These are phyloP conservation scores for Plantago coronopus DNA, from an alignment of 305 asterid genomes.

Conservation along the genomic window DNA sequence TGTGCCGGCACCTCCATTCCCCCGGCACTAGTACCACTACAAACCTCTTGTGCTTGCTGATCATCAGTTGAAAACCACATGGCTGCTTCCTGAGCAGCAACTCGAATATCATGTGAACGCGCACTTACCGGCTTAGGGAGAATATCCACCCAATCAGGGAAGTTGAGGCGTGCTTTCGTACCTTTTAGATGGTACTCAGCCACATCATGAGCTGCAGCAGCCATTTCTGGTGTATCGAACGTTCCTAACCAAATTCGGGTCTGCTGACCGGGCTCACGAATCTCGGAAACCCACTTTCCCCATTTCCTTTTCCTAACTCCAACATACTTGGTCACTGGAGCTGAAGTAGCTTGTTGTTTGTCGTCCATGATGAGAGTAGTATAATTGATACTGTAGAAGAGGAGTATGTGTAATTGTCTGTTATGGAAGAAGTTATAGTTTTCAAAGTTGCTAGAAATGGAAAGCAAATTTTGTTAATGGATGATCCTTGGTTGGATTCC, in stretches of 20 bases:
- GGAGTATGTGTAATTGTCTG: too few species aligned
- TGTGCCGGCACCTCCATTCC: constrained; percentile 6
- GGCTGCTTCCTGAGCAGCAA: constrained; percentile 65
- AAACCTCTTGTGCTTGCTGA: background rate
- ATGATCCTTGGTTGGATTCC: too few species aligned
- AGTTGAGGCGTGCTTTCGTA: constrained; percentile 40
- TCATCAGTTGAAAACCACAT: constrained; percentile 17
- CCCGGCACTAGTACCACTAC: background rate
- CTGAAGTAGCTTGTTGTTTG: too few species aligned
- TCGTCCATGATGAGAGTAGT: too few species aligned
- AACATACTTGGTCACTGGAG: constrained; percentile 23
- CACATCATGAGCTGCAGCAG: constrained; percentile 62
- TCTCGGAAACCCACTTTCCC: constrained; percentile 77
- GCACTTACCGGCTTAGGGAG: constrained; percentile 50
- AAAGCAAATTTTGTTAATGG: too few species aligned
- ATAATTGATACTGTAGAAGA: too few species aligned
- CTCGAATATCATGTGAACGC: constrained; percentile 43
- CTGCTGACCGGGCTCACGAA: constrained; percentile 58
- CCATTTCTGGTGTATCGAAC: constrained; percentile 64
- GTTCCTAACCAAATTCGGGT: constrained; percentile 67
- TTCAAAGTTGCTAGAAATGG: too few species aligned
- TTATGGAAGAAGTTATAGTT: too few species aligned
- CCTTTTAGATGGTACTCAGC: constrained; percentile 62
- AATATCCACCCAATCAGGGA: constrained; percentile 39
- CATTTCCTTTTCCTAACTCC: constrained; percentile 68